Evolutionary conservation across 164 flowering plant species (phyloP), one percentile per base, ranked within the genome.

Genomic region (Macadamia integrifolia): DNA sequence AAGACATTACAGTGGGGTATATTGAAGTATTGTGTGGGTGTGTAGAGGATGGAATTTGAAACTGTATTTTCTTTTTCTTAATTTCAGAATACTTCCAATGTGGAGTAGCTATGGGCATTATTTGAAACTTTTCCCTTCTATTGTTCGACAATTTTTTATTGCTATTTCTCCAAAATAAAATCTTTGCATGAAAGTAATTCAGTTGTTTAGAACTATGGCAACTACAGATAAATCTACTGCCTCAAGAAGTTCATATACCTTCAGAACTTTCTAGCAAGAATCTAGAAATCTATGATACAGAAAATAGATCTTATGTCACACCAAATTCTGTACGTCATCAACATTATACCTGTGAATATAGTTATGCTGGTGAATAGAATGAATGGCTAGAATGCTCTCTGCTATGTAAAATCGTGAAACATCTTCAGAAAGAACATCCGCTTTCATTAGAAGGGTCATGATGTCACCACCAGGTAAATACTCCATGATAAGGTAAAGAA

Each of bases 401-500:
- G 91, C 98, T 60, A 92, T 82, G 74, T 92, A 92, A 82, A 92
- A 92, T 58, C 90, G 84, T 29, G 96, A 85, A 76, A 88, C 91
- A 77, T 87, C 88, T 76, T 89, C 98, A 44, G 92, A 84, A 68
- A 92, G 91, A 74, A 83, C 66, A 74, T 89, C 89, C 76, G 86
- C 88, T 73, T 93, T 89, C 96, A 92, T 90, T 68, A 92, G 70
- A 62, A 89, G 81, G 60, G 93, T 88, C 96, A 92, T 89, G 64
- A 92, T 84, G 78, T 92, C 98, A 73, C 98, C 98, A 71, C 98
- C 98, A 72, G 98, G 98, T 76, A 92, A 78, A 83, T 92, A 92
- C 80, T 92, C 98, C 98, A 89, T 92, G 71, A 92, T 92, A 64
- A 92, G 96, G 78, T 92, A 92, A 71, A 92, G 78, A 79, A 75